These are phyloP conservation scores for Mortierella sp. DNA, from an alignment of 371 early-diverging fungal species.

Conservation along the genomic window DNA sequence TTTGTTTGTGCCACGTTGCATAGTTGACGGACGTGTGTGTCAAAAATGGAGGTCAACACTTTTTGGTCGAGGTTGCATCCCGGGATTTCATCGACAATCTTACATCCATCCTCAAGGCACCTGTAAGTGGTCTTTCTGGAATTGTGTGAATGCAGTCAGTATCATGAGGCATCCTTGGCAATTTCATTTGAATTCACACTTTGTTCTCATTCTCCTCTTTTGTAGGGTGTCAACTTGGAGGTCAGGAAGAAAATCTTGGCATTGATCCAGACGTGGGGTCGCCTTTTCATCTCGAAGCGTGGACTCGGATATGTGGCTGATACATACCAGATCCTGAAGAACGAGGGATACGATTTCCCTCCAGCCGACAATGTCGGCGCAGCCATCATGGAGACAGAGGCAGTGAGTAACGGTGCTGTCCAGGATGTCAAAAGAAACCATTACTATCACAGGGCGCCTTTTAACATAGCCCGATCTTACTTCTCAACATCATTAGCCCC, in stretches of 20 bases:
- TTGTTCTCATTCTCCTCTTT: not conserved
- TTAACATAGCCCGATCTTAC: not conserved
- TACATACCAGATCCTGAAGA: constrained; percentile 80
- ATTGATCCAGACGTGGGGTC: constrained; percentile 91
- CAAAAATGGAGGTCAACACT: constrained; percentile 92
- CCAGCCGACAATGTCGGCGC: constrained; percentile 42
- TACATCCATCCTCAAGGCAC: constrained; percentile 70
- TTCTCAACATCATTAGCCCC: constrained; percentile 70
- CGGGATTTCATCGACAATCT: constrained; percentile 92
- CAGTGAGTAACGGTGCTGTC: constrained; percentile 15
- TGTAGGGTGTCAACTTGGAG: constrained; percentile 71
- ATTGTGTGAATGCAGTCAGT: not conserved
- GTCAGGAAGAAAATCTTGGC: constrained; percentile 82
- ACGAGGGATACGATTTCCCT: constrained; percentile 70
- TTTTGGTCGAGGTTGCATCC: constrained; percentile 88
- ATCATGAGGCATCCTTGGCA: not conserved
- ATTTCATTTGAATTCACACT: not conserved
- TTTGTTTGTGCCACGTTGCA: constrained; percentile 8
- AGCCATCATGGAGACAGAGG: constrained; percentile 46
- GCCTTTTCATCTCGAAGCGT: constrained; percentile 80
- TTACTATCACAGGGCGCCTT: not conserved
- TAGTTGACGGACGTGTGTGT: constrained; percentile 93
- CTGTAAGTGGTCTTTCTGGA: constrained; percentile 61
- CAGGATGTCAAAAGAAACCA: not conserved
- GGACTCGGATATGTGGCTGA: constrained; percentile 83